Conservation (phyloP, 1,139 yeast genomes). For the Pneumocystis wakefieldiae region DNA sequence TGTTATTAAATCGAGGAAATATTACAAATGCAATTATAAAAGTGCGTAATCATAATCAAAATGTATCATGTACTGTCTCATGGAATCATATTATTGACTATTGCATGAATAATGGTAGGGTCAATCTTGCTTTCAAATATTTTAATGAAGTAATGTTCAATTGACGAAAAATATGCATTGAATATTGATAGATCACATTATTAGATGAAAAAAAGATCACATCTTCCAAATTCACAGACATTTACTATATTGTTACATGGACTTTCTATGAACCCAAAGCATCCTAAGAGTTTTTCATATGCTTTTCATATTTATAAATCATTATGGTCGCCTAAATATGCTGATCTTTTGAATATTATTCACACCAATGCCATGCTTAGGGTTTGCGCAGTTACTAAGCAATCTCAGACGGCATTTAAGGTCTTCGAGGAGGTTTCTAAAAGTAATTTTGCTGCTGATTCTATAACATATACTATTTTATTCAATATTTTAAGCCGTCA, state of each 20-base stretch:
- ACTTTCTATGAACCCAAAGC: conserved; percentile 6
- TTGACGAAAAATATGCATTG: background rate
- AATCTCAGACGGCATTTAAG: background rate
- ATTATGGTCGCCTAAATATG: background rate
- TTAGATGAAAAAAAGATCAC: conserved; percentile 12
- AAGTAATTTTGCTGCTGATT: background rate
- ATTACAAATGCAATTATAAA: background rate
- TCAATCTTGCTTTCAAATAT: background rate
- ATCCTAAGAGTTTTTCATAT: background rate
- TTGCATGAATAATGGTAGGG: background rate
- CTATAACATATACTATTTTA: background rate
- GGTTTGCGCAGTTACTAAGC: background rate
- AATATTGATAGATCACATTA: background rate
- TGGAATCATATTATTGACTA: conserved; percentile 3
- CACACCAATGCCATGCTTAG: background rate
- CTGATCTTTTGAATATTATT: background rate
- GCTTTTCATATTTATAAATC: background rate
- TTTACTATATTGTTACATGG: conserved; percentile 12
- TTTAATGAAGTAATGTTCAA: conserved; percentile 2
- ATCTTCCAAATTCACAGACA: conserved; percentile 11
- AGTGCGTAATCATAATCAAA: conserved; percentile 1
- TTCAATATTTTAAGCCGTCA: background rate
- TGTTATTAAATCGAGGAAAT: background rate
- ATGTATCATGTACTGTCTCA: conserved; percentile 3
- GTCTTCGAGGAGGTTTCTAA: background rate